These are phyloP conservation scores for Nematocida major DNA, from an alignment of 371 early-diverging fungal genomes.

Conservation along the genomic window DNA sequence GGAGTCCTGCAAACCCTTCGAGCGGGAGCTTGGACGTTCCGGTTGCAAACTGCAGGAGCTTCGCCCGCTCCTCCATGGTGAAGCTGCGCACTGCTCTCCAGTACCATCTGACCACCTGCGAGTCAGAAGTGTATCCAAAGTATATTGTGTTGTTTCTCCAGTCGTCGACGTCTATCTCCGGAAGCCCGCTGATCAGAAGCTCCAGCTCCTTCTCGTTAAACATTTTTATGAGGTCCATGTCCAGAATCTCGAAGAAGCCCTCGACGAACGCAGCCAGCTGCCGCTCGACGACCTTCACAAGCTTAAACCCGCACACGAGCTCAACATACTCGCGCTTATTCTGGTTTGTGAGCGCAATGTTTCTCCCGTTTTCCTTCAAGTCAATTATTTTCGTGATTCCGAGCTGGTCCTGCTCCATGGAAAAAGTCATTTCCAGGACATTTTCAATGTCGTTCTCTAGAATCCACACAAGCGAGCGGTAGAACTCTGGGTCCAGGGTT, in stretches of 20 bases:
- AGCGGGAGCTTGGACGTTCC: conserved; percentile 93
- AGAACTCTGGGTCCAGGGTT: conserved; percentile 86
- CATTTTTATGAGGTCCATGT: conserved; percentile 75
- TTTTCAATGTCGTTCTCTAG: conserved; percentile 86
- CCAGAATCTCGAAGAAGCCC: conserved; percentile 90
- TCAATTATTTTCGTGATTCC: conserved; percentile 76
- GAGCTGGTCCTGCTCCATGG: conserved; percentile 81
- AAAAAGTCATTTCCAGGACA: conserved; percentile 83
- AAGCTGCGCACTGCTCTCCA: conserved; percentile 95
- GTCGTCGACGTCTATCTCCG: conserved; percentile 94
- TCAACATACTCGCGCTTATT: conserved; percentile 91
- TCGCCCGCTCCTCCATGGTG: conserved; percentile 87
- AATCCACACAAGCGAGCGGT: conserved; percentile 92
- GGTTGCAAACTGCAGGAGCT: conserved; percentile 89
- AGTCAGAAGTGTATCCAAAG: conserved; percentile 74
- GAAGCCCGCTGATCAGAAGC: conserved; percentile 87
- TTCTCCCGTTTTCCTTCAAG: conserved; percentile 77
- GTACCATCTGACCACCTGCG: conserved; percentile 89
- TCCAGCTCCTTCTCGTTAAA: conserved; percentile 96
- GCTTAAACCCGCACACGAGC: conserved; percentile 76
- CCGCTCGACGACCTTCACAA: conserved; percentile 76
- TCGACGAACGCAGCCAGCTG: conserved; percentile 81
- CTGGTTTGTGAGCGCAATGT: conserved; percentile 81
- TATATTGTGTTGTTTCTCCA: conserved; percentile 95
- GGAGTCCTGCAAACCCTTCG: conserved; percentile 82